These are phyloP conservation scores for Xerocomus nothofagi DNA, from an alignment of 1,284 basidiomycete genomes.

Conservation along the genomic window DNA sequence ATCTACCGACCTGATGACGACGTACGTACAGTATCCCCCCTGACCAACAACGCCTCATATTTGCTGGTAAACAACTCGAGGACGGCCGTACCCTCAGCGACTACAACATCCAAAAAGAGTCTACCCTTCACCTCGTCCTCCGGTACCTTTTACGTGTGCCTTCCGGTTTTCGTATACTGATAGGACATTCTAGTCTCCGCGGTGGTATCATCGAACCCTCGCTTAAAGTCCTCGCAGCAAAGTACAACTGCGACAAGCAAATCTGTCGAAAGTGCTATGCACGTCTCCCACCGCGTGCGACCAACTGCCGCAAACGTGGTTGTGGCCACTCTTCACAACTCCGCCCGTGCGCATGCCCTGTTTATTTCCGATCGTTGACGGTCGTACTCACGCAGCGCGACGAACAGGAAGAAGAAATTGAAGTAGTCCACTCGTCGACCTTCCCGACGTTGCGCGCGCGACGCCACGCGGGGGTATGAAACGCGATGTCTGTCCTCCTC, in stretches of 20 bases:
- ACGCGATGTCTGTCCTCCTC: conserved; percentile 1
- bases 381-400: neutral
- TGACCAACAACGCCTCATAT: conserved; percentile 28
- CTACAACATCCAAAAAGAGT: conserved; percentile 99
- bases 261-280: conserved; percentile 99
- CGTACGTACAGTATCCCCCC: conserved; percentile 20
- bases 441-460: neutral
- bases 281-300: conserved; percentile 97
- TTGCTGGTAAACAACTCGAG: conserved; percentile 59
- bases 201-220: conserved; percentile 99
- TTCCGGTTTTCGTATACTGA: neutral
- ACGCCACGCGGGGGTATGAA: conserved; percentile 2
- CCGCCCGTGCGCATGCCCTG: conserved; percentile 71
- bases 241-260: conserved; percentile 98
- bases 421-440: conserved; percentile 62
- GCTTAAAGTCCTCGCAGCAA: conserved; percentile 92
- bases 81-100: conserved; percentile 93
- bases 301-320: conserved; percentile 95
- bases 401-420: conserved; percentile 88
- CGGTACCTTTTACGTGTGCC: conserved; percentile 51
- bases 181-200: conserved; percentile 17
- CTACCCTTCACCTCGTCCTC: conserved; percentile 95
- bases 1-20: neutral
- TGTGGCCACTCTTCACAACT: conserved; percentile 95
- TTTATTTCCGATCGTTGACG: neutral